Percentiles rank a stretch among this genome's conserved stretches.
These are phyloP conservation scores for Pterocarpus macrocarpus DNA, from an alignment of 306 rosid species.

Conservation along the genomic window DNA sequence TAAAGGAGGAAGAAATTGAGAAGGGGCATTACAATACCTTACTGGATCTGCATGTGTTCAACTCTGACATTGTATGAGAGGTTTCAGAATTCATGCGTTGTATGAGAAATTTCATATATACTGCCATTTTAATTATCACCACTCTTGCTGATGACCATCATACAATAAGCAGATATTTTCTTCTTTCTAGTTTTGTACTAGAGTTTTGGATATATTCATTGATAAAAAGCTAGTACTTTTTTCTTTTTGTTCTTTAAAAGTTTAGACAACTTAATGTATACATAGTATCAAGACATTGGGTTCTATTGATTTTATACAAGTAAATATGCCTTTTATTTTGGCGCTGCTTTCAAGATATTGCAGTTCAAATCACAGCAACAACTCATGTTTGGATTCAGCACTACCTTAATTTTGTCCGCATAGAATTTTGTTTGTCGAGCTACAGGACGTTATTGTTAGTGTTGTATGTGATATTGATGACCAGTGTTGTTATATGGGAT, in stretches of 20 bases:
- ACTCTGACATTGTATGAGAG: conserved; percentile 51
- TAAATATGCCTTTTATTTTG: conserved; percentile 1
- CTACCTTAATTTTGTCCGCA: background rate
- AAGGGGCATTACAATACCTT: conserved; percentile 78
- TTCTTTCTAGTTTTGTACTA: conserved; percentile 27
- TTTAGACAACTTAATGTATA: no score
- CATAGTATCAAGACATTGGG: background rate
- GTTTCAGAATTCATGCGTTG: conserved; percentile 11
- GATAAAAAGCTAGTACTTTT: no score
- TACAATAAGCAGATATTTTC: background rate
- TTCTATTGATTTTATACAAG: background rate
- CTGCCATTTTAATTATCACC: conserved; percentile 3
- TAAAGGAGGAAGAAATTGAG: conserved; percentile 84
- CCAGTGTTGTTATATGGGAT: background rate
- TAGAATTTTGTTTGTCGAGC: background rate
- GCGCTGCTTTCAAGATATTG: background rate
- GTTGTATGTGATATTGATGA: background rate
- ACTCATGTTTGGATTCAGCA: background rate
- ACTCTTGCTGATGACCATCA: background rate
- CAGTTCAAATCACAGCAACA: background rate
- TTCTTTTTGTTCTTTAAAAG: no score
- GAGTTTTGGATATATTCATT: background rate
- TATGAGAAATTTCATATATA: conserved; percentile 37
- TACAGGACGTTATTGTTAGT: background rate
- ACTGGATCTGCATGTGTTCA: conserved; percentile 71